These are phyloP conservation scores for Chalciporus chontae DNA, from an alignment of 768 basidiomycete species.

Conservation along the genomic window DNA sequence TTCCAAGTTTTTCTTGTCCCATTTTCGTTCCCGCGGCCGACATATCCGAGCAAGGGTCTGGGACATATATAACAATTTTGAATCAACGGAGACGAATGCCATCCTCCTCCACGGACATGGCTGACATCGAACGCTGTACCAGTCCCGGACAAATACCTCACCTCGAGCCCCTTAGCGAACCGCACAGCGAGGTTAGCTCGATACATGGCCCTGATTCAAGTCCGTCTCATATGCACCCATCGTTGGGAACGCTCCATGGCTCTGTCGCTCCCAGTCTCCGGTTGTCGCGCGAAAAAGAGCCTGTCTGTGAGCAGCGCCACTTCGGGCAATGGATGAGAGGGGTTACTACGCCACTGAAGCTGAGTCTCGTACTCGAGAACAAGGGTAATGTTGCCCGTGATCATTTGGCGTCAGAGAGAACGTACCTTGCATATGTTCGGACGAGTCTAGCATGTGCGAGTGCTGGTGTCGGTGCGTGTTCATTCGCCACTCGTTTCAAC, in stretches of 20 bases:
- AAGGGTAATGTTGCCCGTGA: constrained; percentile 62
- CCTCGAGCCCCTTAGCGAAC: constrained; percentile 20
- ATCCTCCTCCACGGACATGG: constrained; percentile 9
- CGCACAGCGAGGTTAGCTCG: constrained; percentile 8
- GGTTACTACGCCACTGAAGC: constrained; percentile 8
- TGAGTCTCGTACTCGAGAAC: constrained; percentile 46
- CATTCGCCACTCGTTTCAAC: neutral
- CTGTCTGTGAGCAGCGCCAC: neutral
- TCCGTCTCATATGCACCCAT: neutral
- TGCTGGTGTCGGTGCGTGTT: constrained; percentile 39
- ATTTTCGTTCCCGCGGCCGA: neutral
- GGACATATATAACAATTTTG: neutral
- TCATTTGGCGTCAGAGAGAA: constrained; percentile 61
- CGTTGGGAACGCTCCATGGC: neutral
- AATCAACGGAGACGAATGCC: neutral
- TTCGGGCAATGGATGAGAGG: neutral
- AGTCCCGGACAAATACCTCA: constrained; percentile 16
- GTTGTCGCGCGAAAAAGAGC: neutral
- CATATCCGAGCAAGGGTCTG: too few relatives aligned
- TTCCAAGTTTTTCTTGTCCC: too few relatives aligned
- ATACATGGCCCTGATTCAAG: neutral
- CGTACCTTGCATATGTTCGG: constrained; percentile 62
- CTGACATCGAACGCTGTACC: constrained; percentile 1
- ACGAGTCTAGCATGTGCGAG: constrained; percentile 59
- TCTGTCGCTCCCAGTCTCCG: neutral